These are phyloP conservation scores for Endotrypanum monterogeii DNA, from an alignment of 208 protist genomes.

Conservation along the genomic window DNA sequence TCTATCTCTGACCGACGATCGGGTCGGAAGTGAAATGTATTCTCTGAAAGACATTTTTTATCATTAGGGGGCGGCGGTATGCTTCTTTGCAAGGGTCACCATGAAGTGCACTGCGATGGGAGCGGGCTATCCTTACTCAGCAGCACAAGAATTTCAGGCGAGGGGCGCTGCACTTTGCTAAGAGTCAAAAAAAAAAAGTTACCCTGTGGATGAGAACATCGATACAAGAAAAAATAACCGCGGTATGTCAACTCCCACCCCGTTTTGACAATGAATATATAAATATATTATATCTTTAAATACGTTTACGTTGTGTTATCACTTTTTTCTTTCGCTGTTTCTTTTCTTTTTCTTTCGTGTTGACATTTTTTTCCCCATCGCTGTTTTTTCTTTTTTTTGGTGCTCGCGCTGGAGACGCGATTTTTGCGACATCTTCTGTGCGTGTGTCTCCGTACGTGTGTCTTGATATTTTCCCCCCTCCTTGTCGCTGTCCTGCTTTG, in stretches of 20 bases:
- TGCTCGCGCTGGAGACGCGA: background rate
- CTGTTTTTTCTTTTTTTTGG: background rate
- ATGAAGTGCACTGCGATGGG: background rate
- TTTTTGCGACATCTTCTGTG: background rate
- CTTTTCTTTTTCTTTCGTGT: background rate
- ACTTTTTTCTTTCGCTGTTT: background rate
- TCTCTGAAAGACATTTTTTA: no score
- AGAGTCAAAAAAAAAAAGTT: background rate
- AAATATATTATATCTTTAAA: slow-evolving; percentile 13
- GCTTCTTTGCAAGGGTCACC: background rate
- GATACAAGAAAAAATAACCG: background rate
- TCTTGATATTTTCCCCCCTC: background rate
- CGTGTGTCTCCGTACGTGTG: background rate
- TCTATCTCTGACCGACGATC: no score
- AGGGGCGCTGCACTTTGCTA: no score
- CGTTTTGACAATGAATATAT: background rate
- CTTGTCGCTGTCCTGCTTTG: background rate
- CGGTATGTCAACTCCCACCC: background rate
- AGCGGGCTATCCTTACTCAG: no score
- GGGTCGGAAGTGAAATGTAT: no score
- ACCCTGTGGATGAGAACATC: background rate
- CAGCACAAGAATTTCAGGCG: no score
- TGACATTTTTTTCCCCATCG: background rate
- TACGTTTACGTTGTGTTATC: slow-evolving; percentile 8
- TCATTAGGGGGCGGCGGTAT: background rate